These are phyloP conservation scores for Fragaria vesca DNA, from an alignment of 306 rosid genomes.

Conservation along the genomic window DNA sequence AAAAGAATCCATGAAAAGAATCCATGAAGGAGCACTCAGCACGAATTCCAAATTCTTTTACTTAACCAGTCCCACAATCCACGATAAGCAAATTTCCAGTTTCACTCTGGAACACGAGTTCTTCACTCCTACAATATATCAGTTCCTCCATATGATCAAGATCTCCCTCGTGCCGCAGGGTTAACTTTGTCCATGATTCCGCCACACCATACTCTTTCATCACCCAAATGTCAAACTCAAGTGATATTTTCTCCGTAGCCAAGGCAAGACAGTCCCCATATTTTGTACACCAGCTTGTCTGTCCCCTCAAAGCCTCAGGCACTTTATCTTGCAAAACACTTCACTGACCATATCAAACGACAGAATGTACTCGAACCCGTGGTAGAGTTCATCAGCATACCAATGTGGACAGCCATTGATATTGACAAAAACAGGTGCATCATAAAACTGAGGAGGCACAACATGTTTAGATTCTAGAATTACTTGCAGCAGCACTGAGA, in stretches of 20 bases:
- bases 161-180: background rate
- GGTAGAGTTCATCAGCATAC: background rate
- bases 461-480: no score
- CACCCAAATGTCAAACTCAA: background rate
- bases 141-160: background rate
- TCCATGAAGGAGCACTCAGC: background rate
- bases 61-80: background rate
- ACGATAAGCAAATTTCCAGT: no score
- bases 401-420: no score
- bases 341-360: background rate
- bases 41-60: no score
- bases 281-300: background rate
- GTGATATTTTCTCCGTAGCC: no score
- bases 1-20: background rate
- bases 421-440: no score
- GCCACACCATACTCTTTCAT: conserved; percentile 1
- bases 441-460: no score
- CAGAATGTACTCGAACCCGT: background rate
- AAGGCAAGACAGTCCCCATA: background rate
- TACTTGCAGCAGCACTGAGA: no score
- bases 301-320: background rate
- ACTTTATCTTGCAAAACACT: background rate
- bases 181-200: background rate
- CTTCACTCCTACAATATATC: background rate
- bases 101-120: no score